A percentile compares a stretch with the other conserved stretches of the same genome.
Conservation (phyloP, 75 land plant genomes). For the Pinus tabuliformis region DNA sequence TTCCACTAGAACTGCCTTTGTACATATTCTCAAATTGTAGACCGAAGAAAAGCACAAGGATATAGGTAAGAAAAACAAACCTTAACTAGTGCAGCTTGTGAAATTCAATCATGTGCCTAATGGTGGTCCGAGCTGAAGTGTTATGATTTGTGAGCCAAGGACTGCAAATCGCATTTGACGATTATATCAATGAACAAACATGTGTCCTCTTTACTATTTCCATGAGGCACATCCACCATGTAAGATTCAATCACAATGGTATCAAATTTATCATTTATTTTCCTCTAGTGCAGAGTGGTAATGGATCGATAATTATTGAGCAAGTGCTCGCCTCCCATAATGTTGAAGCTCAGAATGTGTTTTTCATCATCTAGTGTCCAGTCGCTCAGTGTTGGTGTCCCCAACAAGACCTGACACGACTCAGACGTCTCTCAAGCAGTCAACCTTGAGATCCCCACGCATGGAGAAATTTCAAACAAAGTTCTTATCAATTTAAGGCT, state of each 20-base stretch:
- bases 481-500: slow-evolving; percentile 74
- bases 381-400: slow-evolving; percentile 62
- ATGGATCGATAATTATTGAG: slow-evolving; percentile 75
- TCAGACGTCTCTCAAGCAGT: slow-evolving; percentile 57
- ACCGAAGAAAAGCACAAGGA: too few relatives aligned
- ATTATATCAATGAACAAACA: slow-evolving; percentile 72
- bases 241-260: slow-evolving; percentile 78
- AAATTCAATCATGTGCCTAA: too few relatives aligned
- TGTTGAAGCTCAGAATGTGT: slow-evolving; percentile 58
- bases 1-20: too few relatives aligned
- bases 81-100: too few relatives aligned
- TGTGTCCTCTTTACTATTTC: slow-evolving; percentile 79
- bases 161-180: slow-evolving; percentile 71
- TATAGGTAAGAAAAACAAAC: too few relatives aligned
- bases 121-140: not conserved
- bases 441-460: slow-evolving; percentile 24
- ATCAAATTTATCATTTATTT: slow-evolving; percentile 3
- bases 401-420: slow-evolving; percentile 86
- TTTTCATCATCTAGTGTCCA: slow-evolving; percentile 67
- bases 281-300: slow-evolving; percentile 48
- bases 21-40: too few relatives aligned
- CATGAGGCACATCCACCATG: slow-evolving; percentile 80
- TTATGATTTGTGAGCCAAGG: slow-evolving; percentile 56
- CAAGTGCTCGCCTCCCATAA: slow-evolving; percentile 81
- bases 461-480: slow-evolving; percentile 64